A percentile compares a stretch with the other conserved stretches of the same genome.
Evolutionary conservation across 2,329 filamentous ascomycete species (phyloP).

Genomic region (Periconia digitata): DNA sequence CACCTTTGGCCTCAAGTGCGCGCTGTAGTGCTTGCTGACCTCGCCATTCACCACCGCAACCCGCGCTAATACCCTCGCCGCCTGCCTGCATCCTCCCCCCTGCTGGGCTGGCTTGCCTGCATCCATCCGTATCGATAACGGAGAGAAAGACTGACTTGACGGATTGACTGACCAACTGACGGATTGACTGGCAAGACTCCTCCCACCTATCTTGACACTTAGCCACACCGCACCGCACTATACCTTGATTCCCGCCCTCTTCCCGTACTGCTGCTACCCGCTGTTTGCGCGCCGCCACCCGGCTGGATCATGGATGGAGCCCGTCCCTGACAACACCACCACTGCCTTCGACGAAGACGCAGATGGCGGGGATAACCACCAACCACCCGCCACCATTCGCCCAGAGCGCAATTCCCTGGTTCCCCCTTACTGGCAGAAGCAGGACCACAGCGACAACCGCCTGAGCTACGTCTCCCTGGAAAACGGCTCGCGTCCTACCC

Average conservation of each 20-base stretch:
- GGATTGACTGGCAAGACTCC: too few species aligned
- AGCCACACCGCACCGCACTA: too few species aligned
- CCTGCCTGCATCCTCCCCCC: not conserved
- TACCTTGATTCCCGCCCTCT: too few species aligned
- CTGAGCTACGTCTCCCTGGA: slow-evolving; percentile 39
- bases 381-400: slow-evolving; percentile 22
- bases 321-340: slow-evolving; percentile 26
- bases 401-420: slow-evolving; percentile 39
- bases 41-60: slow-evolving; percentile 2
- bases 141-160: too few species aligned
- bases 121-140: slow-evolving; percentile 1
- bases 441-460: slow-evolving; percentile 42
- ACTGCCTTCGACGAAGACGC: slow-evolving; percentile 15
- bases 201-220: too few species aligned
- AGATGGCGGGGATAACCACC: slow-evolving; percentile 11
- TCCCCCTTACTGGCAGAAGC: slow-evolving; percentile 52
- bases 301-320: slow-evolving; percentile 44
- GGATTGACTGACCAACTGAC: too few species aligned
- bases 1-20: too few species aligned
- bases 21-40: not conserved
- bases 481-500: slow-evolving; percentile 35
- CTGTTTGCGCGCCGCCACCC: slow-evolving; percentile 21
- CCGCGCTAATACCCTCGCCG: not conserved
- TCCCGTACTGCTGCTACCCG: not conserved
- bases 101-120: not conserved